Evolutionary conservation across 768 basidiomycete species (phyloP), one percentile per base, ranked within the genome.

Genomic region (Calvatia gigantea): DNA sequence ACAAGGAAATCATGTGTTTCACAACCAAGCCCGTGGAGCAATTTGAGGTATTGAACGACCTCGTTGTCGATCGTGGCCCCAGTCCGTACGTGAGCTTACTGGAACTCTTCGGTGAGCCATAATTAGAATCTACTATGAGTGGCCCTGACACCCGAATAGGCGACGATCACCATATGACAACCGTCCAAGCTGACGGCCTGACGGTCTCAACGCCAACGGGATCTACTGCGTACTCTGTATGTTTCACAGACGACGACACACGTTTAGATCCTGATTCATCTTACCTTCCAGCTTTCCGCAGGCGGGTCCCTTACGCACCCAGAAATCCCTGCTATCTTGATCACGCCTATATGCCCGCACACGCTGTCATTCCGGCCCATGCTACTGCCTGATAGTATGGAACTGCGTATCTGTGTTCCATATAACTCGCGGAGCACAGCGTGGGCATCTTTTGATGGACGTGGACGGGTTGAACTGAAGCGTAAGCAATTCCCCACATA

Each of bases 141-240:
- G 57, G 39, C 43, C 31, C 37, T 50, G 33, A 28, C 17, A 15
- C 50, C 44, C 57, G 67, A 19, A 62, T 23, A 98, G 96, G 94
- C 58, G 97, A 99, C 67, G 96, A 99, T 60, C 93, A 99, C 70
- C 97, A 98, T 74, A 87, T 99, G 82, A 99, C 97, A 1, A 99
- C 97, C 2, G 97, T 98, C 2, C 97, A 98, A 73, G 97, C 95
- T 0, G 97, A 99, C 64, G 97, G 97, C 11, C 75, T 99, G 39
- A 93, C 91, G 28, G 87, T 99, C 14, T 88, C 97, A 31, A 99
- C 97, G 0, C 97, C 97, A 6, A 99, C 97, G 0, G 97, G 97
- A 3, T 98, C 97, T 23, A 99, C 97, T 9, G 97, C 97, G 2
- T 99, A 99, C 70, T 99, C 97, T 14, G 92, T 94, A 63, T 43